Base-by-base conservation (phyloP, 495 filamentous ascomycete genomes). In the Penicillium cataractarum region DNA sequence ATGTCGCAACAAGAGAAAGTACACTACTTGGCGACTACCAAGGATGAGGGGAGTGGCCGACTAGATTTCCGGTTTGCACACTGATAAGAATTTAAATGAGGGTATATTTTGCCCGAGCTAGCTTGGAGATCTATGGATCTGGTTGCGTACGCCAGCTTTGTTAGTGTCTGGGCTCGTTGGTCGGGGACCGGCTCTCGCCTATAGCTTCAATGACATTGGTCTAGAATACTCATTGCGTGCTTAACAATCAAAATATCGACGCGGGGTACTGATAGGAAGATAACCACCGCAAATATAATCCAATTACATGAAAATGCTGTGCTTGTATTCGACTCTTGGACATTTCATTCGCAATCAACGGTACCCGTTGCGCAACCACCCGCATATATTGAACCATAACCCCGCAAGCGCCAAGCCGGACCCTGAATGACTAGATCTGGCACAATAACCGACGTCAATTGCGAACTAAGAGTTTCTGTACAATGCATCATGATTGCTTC, bases 41-140 rank as follows among this genome's bases (percentile, higher is more conserved):
- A 57, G 35, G 74, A 79, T 55, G 65, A 76, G 51, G 79, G 78
- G 4, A 78, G 69, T 58, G 75, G 74, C 42, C 66, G 75, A 27
- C 58, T 80, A 31, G 78, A 80, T 62, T 81, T 78, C 57, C 60
- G 73, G 46, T 80, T 80, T 37, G 51, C 51, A 4, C 51, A 54
- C 21, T 54, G 17, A 35, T 22, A 35, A 9, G 9, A 8, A 37
- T 26, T 2, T 3, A 1, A 6, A 6, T 2, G 12, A 4, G 40
- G n/a, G 6, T 44, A 22, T 21, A 8, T 13, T 17, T 37, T 17
- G 40, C 6, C 40, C 13, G n/a, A 40, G 5, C 37, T 12, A 12
- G 6, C 21, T 4, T 44, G 5, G 21, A 19, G 1, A 6, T 21
- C 6, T 9, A 6, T 22, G 40, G 0, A 21, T 44, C 1, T 5